A percentile compares a stretch with the other conserved stretches of the same genome.
These are phyloP conservation scores for Coemansia sp. DNA, from an alignment of 192 early-diverging fungal species.

Conservation along the genomic window DNA sequence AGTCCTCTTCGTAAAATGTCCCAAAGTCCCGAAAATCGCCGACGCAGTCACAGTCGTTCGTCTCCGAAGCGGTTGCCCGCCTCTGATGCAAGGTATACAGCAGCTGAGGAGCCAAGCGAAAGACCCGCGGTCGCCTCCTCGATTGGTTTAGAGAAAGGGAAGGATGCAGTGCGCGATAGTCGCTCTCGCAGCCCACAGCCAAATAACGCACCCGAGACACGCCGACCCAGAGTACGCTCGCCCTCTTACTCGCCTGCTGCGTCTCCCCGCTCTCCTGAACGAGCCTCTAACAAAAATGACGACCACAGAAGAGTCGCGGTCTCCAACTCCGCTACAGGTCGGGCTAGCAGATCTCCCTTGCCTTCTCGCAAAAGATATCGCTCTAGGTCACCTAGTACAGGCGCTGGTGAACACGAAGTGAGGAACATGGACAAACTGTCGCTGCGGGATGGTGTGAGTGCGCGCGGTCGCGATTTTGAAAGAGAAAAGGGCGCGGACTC, in stretches of 20 bases:
- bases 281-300: not conserved
- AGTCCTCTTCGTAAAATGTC: not conserved
- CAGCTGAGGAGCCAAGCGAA: not conserved
- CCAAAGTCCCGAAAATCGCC: not conserved
- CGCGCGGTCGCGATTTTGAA: not conserved
- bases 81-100: not conserved
- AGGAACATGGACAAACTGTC: conserved; percentile 23
- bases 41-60: not conserved
- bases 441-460: conserved; percentile 9
- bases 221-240: conserved; percentile 28
- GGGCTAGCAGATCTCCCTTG: not conserved
- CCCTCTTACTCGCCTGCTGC: conserved; percentile 42
- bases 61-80: not conserved
- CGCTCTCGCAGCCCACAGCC: conserved; percentile 4
- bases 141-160: not conserved
- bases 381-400: conserved; percentile 3
- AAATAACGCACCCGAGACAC: not conserved
- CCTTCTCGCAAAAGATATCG: conserved; percentile 7
- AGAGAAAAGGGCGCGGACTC: conserved; percentile 7
- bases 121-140: not conserved
- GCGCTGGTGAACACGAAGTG: conserved; percentile 7
- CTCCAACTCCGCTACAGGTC: not conserved
- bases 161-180: not conserved
- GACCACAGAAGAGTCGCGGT: not conserved
- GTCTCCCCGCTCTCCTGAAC: not conserved